Conservation (phyloP, 345 rosid species). For the Nasturtium officinale region DNA sequence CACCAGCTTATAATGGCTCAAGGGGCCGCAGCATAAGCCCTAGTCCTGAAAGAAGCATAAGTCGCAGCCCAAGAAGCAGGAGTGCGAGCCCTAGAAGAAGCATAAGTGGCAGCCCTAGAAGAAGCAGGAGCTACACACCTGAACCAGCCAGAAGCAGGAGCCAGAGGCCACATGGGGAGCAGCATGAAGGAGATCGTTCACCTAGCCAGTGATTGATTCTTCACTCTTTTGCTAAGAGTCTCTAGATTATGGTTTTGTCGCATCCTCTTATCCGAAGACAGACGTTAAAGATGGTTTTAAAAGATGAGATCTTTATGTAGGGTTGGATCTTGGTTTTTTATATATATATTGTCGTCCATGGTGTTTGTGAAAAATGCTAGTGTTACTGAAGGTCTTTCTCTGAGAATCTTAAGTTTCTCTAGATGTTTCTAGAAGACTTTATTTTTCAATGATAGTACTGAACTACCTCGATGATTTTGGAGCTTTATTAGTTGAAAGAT, state of each 20-base stretch:
- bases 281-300: too few relatives aligned
- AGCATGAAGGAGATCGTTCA: slow-evolving; percentile 52
- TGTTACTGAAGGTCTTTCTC: neutral
- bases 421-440: neutral
- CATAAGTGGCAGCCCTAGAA: slow-evolving; percentile 44
- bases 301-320: too few relatives aligned
- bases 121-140: slow-evolving; percentile 38
- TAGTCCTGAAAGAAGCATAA: slow-evolving; percentile 49
- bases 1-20: slow-evolving; percentile 65
- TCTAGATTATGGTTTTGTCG: too few relatives aligned
- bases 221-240: neutral
- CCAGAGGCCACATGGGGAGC: slow-evolving; percentile 37
- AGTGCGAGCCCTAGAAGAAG: slow-evolving; percentile 37
- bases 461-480: too few relatives aligned
- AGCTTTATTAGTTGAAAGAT: neutral
- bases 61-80: slow-evolving; percentile 49
- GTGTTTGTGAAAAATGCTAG: too few relatives aligned
- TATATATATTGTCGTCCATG: too few relatives aligned
- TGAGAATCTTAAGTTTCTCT: neutral
- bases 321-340: too few relatives aligned
- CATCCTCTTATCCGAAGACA: too few relatives aligned
- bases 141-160: slow-evolving; percentile 29
- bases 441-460: neutral
- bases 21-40: slow-evolving; percentile 62
- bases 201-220: slow-evolving; percentile 58